These are phyloP conservation scores for Parmelia sp. DNA, from an alignment of 495 filamentous ascomycete species.

Conservation along the genomic window DNA sequence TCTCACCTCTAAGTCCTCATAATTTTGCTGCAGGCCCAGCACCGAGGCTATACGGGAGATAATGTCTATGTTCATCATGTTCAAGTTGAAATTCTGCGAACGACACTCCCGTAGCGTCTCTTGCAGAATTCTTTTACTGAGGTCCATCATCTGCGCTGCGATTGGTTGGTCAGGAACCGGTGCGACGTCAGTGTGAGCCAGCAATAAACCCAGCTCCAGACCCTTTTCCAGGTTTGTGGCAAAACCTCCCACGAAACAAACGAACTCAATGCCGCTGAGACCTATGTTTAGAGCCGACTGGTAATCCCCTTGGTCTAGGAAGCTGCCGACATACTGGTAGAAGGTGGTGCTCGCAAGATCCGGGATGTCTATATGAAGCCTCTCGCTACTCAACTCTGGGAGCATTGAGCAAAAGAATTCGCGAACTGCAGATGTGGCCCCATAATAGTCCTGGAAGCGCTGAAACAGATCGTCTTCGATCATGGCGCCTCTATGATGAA, in stretches of 20 bases:
- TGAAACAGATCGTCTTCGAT: slow-evolving; percentile 47
- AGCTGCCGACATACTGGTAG: no score
- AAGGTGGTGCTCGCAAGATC: no score
- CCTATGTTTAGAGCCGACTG: no score
- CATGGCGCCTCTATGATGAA: slow-evolving; percentile 34
- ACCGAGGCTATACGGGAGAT: slow-evolving; percentile 49
- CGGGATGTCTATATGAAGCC: no score
- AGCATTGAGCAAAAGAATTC: slow-evolving; percentile 46
- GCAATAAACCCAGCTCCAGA: slow-evolving; percentile 43
- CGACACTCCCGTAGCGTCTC: slow-evolving; percentile 45
- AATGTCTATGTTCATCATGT: slow-evolving; percentile 45
- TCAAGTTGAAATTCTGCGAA: slow-evolving; percentile 42
- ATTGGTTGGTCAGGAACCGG: slow-evolving; percentile 36
- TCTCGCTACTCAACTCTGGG: slow-evolving; percentile 31
- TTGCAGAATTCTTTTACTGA: slow-evolving; percentile 47
- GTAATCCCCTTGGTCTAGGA: no score
- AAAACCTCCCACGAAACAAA: no score
- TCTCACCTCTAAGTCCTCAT: slow-evolving; percentile 49
- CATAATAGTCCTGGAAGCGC: slow-evolving; percentile 48
- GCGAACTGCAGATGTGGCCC: slow-evolving; percentile 34
- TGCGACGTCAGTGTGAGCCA: slow-evolving; percentile 42
- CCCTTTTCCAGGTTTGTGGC: no score
- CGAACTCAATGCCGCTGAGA: no score
- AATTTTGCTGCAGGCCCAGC: slow-evolving; percentile 52
- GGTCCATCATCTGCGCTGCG: slow-evolving; percentile 39